Conservation (phyloP, 1,284 basidiomycete species). For the Sporisorium sorghi region DNA sequence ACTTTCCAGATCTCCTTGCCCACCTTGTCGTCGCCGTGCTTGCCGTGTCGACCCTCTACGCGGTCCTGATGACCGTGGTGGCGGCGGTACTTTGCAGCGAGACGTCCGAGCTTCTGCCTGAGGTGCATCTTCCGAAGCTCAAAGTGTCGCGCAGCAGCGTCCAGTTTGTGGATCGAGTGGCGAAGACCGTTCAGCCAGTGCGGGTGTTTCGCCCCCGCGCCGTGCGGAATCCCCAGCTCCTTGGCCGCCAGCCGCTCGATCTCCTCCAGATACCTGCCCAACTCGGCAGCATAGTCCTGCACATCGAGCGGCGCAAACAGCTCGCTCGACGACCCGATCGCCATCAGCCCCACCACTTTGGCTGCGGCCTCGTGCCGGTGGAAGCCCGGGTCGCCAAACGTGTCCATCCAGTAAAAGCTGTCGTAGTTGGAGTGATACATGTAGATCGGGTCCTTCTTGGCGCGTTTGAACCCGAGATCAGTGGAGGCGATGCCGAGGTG, state of each 20-base stretch:
- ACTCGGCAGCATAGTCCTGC: conserved; percentile 70
- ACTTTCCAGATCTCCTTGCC: conserved; percentile 70
- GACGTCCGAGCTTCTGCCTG: conserved; percentile 22
- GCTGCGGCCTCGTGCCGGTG: conserved; percentile 78
- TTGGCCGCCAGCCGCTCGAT: conserved; percentile 36
- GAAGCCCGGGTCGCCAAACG: conserved; percentile 82
- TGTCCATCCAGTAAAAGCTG: conserved; percentile 79
- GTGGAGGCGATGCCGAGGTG: conserved; percentile 70
- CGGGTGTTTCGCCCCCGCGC: conserved; percentile 11
- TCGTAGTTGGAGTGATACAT: conserved; percentile 81
- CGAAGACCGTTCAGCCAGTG: conserved; percentile 30
- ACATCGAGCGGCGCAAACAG: conserved; percentile 79
- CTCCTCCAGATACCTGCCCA: conserved; percentile 51
- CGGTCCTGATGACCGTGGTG: background rate
- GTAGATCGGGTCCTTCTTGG: conserved; percentile 54
- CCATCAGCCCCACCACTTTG: conserved; percentile 71
- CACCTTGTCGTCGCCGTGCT: conserved; percentile 4
- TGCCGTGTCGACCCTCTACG: no score
- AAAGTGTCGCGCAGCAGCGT: conserved; percentile 21
- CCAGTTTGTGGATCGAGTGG: conserved; percentile 28
- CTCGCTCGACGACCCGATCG: conserved; percentile 76
- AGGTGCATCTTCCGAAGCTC: conserved; percentile 29
- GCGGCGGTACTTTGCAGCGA: conserved; percentile 14
- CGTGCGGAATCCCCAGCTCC: conserved; percentile 18
- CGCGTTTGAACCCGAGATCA: conserved; percentile 67